Evolutionary conservation across 1,139 yeast genomes (phyloP), one percentile per base, ranked within the genome.

Genomic region (Pichiaceae sp.): DNA sequence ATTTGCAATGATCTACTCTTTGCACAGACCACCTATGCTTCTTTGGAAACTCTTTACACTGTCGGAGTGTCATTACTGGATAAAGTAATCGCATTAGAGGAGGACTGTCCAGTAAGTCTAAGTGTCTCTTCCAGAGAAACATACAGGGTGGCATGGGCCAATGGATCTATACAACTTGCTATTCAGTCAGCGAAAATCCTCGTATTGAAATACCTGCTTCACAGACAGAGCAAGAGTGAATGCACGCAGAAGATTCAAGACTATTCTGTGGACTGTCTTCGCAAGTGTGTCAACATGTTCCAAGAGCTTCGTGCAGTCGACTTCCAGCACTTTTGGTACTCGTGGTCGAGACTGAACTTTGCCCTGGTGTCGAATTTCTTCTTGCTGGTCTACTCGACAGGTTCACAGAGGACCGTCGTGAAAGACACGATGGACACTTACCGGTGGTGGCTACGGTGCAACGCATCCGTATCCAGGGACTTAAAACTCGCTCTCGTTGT

Each of bases 311-410:
- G 23, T 17, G 21, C 16, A 8, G 18, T 14, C n/a, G 32, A 37
- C 17, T 35, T 37, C 28, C 35, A 35, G 17, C 20, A 23, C 14
- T 37, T 37, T 16, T 37, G 40, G 40, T 37, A 37, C 24, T 35
- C 40, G 3, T 37, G 40, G 40, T 37, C 40, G n/a, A 23, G 38
- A 17, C 17, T 37, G 16, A 24, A 32, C 16, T 37, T 37, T 31
- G 38, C 38, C 4, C 9, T 29, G 15, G n/a, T 35, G 17, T 20
- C 38, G 5, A 35, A 23, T 26, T 37, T 31, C 29, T 35, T 35
- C 16, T 18, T 37, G 4, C 27, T 37, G 15, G 23, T 37, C 4
- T 26, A 31, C 14, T 17, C 30, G 11, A 14, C 33, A 3, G 23
- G 17, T 14, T 15, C 15, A 9, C 23, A 30, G 12, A 35, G 26